Percentiles rank a stretch among this genome's conserved stretches.
These are phyloP conservation scores for Withania somnifera DNA, from an alignment of 305 asterid species.

Conservation along the genomic window DNA sequence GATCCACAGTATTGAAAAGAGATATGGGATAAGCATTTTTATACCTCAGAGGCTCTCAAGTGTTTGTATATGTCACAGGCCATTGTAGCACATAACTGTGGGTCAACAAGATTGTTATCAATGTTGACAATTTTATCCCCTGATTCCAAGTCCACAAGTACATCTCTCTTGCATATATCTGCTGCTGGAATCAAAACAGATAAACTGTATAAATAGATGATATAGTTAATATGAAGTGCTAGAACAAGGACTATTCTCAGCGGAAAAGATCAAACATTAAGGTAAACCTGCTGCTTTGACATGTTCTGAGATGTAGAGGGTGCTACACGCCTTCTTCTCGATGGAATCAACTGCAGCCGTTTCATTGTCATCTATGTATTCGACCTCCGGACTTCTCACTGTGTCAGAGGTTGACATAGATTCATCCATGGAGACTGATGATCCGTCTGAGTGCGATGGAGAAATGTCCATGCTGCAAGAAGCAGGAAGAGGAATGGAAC, in stretches of 20 bases:
- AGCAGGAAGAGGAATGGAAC: conserved; percentile 14
- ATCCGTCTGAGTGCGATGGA: conserved; percentile 48
- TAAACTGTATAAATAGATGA: background rate
- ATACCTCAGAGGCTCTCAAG: conserved; percentile 83
- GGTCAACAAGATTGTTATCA: conserved; percentile 58
- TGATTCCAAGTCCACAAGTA: conserved; percentile 26
- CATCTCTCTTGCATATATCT: conserved; percentile 57
- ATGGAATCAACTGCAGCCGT: conserved; percentile 50
- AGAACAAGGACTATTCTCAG: background rate
- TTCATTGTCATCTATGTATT: conserved; percentile 59
- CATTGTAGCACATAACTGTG: conserved; percentile 83
- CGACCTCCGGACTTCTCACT: conserved; percentile 74
- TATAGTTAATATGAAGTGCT: background rate
- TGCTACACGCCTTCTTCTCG: conserved; percentile 46
- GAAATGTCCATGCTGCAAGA: conserved; percentile 30
- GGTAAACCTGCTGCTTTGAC: conserved; percentile 37
- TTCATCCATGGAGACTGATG: conserved; percentile 75
- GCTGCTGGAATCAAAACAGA: conserved; percentile 23
- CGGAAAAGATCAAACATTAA: background rate
- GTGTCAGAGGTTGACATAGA: conserved; percentile 83
- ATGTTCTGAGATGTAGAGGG: conserved; percentile 56
- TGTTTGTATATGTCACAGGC: conserved; percentile 94
- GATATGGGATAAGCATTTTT: background rate
- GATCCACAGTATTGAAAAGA: background rate
- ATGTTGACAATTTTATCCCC: conserved; percentile 41